Base-by-base conservation (phyloP, 768 basidiomycete genomes). In the Kwoniella sp. region DNA sequence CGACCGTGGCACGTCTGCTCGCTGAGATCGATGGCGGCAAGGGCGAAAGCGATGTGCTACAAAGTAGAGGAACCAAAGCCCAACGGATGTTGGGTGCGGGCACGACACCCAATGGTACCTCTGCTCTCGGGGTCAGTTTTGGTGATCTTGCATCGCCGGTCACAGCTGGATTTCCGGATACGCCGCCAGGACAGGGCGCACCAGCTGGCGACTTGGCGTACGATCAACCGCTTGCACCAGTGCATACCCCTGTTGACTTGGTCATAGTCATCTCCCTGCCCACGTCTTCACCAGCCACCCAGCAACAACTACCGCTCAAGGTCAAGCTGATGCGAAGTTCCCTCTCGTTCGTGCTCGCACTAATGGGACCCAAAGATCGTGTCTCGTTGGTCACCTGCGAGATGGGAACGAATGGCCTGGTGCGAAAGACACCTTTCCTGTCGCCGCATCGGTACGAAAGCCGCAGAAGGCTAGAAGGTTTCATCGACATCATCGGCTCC, bases 361-460 rank as follows among this genome's bases (percentile, higher is more conserved):
- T 86, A 8, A 73, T 95, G 48, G 83, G 85, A 4, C 76, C 79
- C 15, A 83, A 80, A 63, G 95, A 96, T 67, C 82, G 95, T 3
- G 67, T 99, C 53, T 88, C 88, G 59, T 67, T 98, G 61, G 90
- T 98, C 22, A 91, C 91, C 0, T 98, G 91, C 60, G 89, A 96
- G 70, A 85, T 89, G 7, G 93, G 92, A 12, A 64, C 80, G 8
- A 85, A 83, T 1, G 91, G 91, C 0, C 77, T 79, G 49, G 86
- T 98, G 29, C 80, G 90, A 57, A 90, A 88, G 77, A 95, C 92
- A n/a, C 92, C 93, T 15, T 96, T 93, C 78, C 75, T 99, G 69
- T 81, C 78, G 51, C 76, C 83, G 2, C 86, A 86, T 1, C 82
- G 83, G 67, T 63, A 80, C 40, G 82, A 83, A 47, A 88, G 88